phyloP scores from a whole-genome alignment of 2,329 filamentous ascomycete genomes.

The Alternaria rosae region DNA sequence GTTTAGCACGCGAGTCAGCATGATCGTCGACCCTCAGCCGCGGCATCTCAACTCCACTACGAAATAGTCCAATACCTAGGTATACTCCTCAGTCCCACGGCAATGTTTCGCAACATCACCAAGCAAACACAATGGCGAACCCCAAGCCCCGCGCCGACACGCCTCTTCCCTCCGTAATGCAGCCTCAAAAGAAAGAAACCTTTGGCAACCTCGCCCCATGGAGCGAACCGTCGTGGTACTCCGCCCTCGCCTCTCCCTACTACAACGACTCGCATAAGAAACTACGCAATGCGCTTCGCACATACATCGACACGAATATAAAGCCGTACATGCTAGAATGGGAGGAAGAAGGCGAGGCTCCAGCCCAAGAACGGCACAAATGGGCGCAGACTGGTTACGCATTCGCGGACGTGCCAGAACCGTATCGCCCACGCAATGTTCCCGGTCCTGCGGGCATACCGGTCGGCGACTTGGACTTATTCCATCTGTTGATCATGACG shows the following conservation, averaged over 20 bases:
- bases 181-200: slow-evolving; percentile 33
- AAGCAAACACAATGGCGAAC: slow-evolving; percentile 15
- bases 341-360: slow-evolving; percentile 62
- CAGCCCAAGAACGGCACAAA: slow-evolving; percentile 53
- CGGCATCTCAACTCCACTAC: slow-evolving; percentile 17
- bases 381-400: slow-evolving; percentile 53
- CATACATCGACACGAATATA: slow-evolving; percentile 67
- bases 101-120: neutral
- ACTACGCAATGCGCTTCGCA: slow-evolving; percentile 64
- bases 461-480: slow-evolving; percentile 47
- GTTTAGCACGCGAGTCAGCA: slow-evolving; percentile 5
- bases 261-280: slow-evolving; percentile 68
- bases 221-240: slow-evolving; percentile 57
- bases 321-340: slow-evolving; percentile 68
- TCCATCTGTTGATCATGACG: slow-evolving; percentile 58
- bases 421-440: slow-evolving; percentile 52
- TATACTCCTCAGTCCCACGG: neutral
- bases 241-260: slow-evolving; percentile 64
- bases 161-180: slow-evolving; percentile 27
- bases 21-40: slow-evolving; percentile 10
- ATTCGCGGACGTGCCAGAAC: slow-evolving; percentile 55
- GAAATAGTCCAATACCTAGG: neutral
- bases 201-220: slow-evolving; percentile 52
- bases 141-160: slow-evolving; percentile 19
- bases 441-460: slow-evolving; percentile 49